These are phyloP conservation scores for Podospora comata DNA, from an alignment of 495 filamentous ascomycete genomes.

Conservation along the genomic window DNA sequence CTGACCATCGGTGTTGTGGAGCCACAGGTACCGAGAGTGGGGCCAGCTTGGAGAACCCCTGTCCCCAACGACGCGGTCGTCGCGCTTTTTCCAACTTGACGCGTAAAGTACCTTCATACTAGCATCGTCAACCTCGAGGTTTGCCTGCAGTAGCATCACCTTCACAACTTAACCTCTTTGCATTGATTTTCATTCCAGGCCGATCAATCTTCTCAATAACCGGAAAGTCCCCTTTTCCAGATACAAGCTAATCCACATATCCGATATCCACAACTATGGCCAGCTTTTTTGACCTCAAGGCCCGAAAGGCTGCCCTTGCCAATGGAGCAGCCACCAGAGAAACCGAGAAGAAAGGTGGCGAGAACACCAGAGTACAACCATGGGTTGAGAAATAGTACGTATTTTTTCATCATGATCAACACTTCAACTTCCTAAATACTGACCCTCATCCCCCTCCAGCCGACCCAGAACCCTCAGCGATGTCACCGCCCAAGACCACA, in stretches of 20 bases:
- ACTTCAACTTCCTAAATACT: slow-evolving; percentile 13
- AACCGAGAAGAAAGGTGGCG: slow-evolving; percentile 53
- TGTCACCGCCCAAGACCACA: slow-evolving; percentile 97
- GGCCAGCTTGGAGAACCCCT: slow-evolving; percentile 12
- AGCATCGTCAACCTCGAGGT: not conserved
- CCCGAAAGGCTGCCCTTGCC: slow-evolving; percentile 76
- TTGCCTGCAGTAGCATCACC: not conserved
- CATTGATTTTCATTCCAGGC: not conserved
- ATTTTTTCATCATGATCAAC: not conserved
- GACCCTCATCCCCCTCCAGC: slow-evolving; percentile 46
- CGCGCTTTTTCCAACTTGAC: not conserved
- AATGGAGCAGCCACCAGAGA: slow-evolving; percentile 49
- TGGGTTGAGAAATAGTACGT: slow-evolving; percentile 99
- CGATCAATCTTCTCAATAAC: not conserved
- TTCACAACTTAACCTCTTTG: not conserved
- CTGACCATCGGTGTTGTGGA: not conserved
- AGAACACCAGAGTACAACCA: slow-evolving; percentile 68
- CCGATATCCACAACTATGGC: slow-evolving; percentile 48
- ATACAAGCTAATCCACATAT: not conserved
- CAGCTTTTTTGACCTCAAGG: slow-evolving; percentile 94
- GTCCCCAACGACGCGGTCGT: not conserved
- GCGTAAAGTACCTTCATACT: not conserved
- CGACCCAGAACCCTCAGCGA: slow-evolving; percentile 90
- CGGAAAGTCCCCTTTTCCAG: not conserved
- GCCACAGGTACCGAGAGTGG: not conserved